Evolutionary conservation across 805 yeast genomes (phyloP).

Genomic region (Suhomyces sp.): DNA sequence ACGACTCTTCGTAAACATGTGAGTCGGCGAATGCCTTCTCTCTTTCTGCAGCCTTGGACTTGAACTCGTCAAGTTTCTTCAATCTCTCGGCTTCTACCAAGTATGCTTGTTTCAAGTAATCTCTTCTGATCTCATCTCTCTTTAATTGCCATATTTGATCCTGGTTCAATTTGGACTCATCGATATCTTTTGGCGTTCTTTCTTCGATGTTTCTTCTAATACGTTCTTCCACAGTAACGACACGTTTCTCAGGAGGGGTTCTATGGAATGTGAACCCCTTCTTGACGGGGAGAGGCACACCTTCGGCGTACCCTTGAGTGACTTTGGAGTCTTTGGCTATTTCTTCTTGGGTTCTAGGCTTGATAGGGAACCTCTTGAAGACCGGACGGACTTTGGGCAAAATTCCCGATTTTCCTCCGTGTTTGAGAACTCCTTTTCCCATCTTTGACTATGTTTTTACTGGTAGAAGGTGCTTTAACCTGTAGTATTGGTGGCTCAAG

Average conservation of each 20-base stretch:
- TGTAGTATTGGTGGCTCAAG: too few species aligned
- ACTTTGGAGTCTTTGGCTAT: constrained; percentile 45
- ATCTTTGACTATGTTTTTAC: too few species aligned
- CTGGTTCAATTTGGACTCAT: constrained; percentile 24
- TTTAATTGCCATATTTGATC: constrained; percentile 48
- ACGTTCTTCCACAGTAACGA: constrained; percentile 59
- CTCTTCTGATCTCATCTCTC: constrained; percentile 67
- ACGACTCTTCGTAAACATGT: constrained; percentile 40
- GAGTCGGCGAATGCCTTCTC: constrained; percentile 25
- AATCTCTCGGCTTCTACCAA: constrained; percentile 52
- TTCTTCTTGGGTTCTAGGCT: constrained; percentile 47
- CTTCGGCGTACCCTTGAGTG: constrained; percentile 67
- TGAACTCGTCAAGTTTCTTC: constrained; percentile 32
- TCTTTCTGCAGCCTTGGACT: constrained; percentile 29
- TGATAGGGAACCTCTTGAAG: constrained; percentile 61
- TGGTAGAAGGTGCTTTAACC: too few species aligned
- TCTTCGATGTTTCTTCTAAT: constrained; percentile 55
- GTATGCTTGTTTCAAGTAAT: constrained; percentile 65
- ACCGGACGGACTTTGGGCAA: constrained; percentile 77
- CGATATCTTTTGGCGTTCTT: constrained; percentile 36
- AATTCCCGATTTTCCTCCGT: constrained; percentile 74
- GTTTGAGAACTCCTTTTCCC: constrained; percentile 51
- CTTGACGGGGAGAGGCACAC: constrained; percentile 64
- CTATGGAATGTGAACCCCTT: constrained; percentile 48
- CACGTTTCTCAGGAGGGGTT: constrained; percentile 50